Evolutionary conservation across 495 filamentous ascomycete genomes (phyloP).

Genomic region (Penicillium atrosanguineum): DNA sequence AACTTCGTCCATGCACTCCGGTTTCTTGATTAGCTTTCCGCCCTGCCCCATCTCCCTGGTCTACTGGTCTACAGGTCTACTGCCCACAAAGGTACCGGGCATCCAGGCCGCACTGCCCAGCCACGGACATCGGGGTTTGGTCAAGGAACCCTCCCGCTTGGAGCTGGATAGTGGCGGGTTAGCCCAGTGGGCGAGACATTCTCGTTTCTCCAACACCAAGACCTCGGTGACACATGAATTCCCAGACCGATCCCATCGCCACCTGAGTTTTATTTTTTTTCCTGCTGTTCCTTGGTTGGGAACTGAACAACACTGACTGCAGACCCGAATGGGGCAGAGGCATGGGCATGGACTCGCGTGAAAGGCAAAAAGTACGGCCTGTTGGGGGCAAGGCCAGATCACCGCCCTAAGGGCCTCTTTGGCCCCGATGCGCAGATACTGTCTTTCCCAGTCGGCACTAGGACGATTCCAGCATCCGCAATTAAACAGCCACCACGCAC

Average conservation of each 20-base stretch:
- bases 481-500: conserved; percentile 1
- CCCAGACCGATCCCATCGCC: background rate
- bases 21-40: conserved; percentile 4
- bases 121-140: conserved; percentile 16
- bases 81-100: background rate
- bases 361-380: background rate
- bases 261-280: background rate
- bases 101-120: background rate
- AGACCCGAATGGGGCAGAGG: no score
- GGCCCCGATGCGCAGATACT: background rate
- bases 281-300: background rate
- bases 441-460: background rate
- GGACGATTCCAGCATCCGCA: background rate
- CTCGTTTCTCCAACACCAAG: background rate
- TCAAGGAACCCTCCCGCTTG: conserved; percentile 7
- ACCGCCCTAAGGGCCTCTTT: background rate
- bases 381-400: background rate
- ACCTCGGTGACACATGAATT: conserved; percentile 21
- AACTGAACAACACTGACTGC: background rate
- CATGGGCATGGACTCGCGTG: background rate
- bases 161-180: conserved; percentile 11
- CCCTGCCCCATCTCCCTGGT: conserved; percentile 3
- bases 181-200: background rate
- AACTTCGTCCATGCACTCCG: conserved; percentile 1
- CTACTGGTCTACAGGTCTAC: background rate